A percentile compares a stretch with the other conserved stretches of the same genome.
These are phyloP conservation scores for Coniosporium tulheliwenetii DNA, from an alignment of 2,329 filamentous ascomycete genomes.

Conservation along the genomic window DNA sequence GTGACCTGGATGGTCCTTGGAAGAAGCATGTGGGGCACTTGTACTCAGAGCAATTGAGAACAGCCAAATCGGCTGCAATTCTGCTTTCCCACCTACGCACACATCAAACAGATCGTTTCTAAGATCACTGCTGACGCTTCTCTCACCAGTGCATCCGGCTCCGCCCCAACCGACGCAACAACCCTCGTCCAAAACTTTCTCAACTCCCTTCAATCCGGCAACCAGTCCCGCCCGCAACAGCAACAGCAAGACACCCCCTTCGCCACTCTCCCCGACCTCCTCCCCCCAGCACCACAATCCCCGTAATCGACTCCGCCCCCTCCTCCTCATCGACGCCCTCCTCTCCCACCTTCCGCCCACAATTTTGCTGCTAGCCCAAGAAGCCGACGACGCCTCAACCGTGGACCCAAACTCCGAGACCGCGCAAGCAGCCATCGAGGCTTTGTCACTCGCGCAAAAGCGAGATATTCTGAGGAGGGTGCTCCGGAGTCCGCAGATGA, in stretches of 20 bases:
- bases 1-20: no score
- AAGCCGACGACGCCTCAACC: conserved; percentile 40
- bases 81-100: no score
- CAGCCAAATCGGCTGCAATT: no score
- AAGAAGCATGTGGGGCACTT: no score
- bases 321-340: conserved; percentile 53
- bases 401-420: conserved; percentile 53
- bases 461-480: conserved; percentile 67
- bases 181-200: conserved; percentile 78
- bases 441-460: conserved; percentile 62
- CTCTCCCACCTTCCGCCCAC: conserved; percentile 65
- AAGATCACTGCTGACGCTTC: not conserved
- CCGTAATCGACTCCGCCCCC: conserved; percentile 56
- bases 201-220: conserved; percentile 54
- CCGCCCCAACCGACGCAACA: conserved; percentile 49
- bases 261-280: conserved; percentile 73
- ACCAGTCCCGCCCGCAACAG: conserved; percentile 17
- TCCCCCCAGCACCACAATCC: conserved; percentile 63
- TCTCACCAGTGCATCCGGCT: conserved; percentile 36
- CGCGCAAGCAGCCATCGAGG: conserved; percentile 56
- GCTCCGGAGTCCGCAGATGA: conserved; percentile 77
- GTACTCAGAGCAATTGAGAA: no score
- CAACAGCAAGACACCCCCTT: conserved; percentile 48
- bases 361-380: conserved; percentile 61
- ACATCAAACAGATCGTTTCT: no score